phyloP scores from a whole-genome alignment of 164 flowering plant genomes.

The Vitis riparia region DNA sequence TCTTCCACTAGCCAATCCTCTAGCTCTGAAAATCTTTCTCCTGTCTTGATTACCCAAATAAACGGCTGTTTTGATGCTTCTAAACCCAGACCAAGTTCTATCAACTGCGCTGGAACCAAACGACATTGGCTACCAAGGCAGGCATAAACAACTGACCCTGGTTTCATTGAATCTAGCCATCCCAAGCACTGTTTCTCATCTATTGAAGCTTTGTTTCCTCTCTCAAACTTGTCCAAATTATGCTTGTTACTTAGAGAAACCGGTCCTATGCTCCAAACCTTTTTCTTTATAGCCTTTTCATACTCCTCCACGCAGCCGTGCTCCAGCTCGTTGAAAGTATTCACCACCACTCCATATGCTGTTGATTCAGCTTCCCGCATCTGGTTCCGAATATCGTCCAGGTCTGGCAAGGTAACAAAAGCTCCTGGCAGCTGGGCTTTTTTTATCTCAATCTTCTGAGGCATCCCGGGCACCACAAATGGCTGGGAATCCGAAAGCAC shows the following conservation, averaged over 20 bases:
- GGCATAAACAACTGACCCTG: constrained; percentile 42
- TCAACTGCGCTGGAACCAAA: constrained; percentile 26
- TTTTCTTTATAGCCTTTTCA: constrained; percentile 15
- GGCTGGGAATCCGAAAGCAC: constrained; percentile 21
- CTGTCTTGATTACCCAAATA: constrained; percentile 41
- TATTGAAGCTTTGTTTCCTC: constrained; percentile 39
- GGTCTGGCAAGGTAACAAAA: constrained; percentile 1
- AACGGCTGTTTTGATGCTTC: constrained; percentile 43
- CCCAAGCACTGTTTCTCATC: constrained; percentile 18
- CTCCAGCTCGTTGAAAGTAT: constrained; percentile 36
- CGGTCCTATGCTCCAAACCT: constrained; percentile 42
- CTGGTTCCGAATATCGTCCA: constrained; percentile 18
- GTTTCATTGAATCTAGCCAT: constrained; percentile 40
- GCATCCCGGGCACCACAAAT: constrained; percentile 23
- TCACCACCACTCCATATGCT: constrained; percentile 34
- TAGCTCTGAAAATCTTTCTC: constrained; percentile 18
- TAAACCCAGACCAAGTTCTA: constrained; percentile 42
- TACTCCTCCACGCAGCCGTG: constrained; percentile 13
- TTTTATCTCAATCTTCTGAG: constrained; percentile 13
- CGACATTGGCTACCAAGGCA: constrained; percentile 49
- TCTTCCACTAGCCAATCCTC: constrained; percentile 42
- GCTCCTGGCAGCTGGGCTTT: constrained; percentile 32
- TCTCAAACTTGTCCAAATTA: constrained; percentile 23
- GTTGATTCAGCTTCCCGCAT: constrained; percentile 31
- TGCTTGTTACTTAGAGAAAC: constrained; percentile 38